Conservation (phyloP, 345 rosid genomes). For the Populus alba region DNA sequence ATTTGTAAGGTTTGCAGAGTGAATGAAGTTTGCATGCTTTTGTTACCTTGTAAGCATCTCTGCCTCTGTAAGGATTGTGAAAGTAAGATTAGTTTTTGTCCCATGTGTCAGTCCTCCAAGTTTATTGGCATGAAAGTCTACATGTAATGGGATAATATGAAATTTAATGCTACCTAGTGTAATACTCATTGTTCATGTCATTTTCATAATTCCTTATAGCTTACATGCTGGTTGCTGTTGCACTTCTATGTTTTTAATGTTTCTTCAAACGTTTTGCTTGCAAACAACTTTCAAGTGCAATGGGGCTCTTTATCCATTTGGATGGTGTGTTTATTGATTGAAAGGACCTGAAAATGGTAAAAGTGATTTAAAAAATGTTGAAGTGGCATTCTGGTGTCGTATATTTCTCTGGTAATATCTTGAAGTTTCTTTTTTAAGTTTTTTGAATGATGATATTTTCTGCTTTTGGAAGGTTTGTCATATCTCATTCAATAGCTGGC, state of each 20-base stretch:
- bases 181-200: constrained; percentile 21
- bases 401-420: neutral
- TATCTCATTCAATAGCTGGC: neutral
- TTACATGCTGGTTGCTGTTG: neutral
- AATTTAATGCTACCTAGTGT: constrained; percentile 19
- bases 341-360: neutral
- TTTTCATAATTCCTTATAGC: constrained; percentile 9
- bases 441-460: neutral
- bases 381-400: neutral
- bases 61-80: constrained; percentile 89
- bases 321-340: neutral
- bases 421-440: neutral
- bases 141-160: constrained; percentile 41
- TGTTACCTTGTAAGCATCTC: constrained; percentile 92
- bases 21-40: constrained; percentile 71
- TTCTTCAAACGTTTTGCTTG: neutral
- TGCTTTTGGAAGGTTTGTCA: neutral
- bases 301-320: neutral
- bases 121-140: constrained; percentile 76
- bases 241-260: neutral
- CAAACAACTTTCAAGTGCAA: neutral
- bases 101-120: constrained; percentile 77
- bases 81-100: constrained; percentile 78
- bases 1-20: constrained; percentile 75
- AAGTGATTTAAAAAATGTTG: neutral